Percentiles rank a stretch among this genome's conserved stretches.
Evolutionary conservation across 2,329 filamentous ascomycete species (phyloP).

Genomic region (Fusarium liriodendri): DNA sequence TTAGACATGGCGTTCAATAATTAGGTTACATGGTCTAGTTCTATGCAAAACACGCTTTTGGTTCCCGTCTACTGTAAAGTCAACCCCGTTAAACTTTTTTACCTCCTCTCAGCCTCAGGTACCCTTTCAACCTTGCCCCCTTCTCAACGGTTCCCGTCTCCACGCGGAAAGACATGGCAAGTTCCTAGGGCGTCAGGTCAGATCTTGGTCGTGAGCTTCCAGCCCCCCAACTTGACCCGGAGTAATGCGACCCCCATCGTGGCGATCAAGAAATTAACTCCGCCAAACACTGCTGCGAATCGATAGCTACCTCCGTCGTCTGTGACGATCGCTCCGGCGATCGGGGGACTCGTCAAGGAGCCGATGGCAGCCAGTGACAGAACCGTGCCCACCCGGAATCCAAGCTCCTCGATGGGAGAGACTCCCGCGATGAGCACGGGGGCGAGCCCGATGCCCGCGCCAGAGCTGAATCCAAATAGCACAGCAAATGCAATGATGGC

Average conservation of each 20-base stretch:
- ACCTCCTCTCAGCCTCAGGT: background rate
- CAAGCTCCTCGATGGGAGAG: constrained; percentile 25
- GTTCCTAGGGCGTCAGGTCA: constrained; percentile 11
- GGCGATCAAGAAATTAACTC: constrained; percentile 29
- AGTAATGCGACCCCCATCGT: constrained; percentile 19
- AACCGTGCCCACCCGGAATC: constrained; percentile 28
- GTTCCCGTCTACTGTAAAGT: background rate
- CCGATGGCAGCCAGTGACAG: constrained; percentile 27
- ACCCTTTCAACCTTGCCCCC: background rate
- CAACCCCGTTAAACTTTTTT: background rate
- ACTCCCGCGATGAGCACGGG: constrained; percentile 25
- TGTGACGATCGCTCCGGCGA: constrained; percentile 20
- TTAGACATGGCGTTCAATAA: constrained; percentile 11
- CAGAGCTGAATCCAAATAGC: constrained; percentile 31
- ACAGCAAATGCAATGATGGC: constrained; percentile 26
- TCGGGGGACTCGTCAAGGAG: constrained; percentile 26
- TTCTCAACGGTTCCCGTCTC: background rate
- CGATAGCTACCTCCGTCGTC: constrained; percentile 26
- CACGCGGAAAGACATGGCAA: background rate
- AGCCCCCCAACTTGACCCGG: constrained; percentile 25
- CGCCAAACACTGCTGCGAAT: constrained; percentile 31
- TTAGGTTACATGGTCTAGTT: constrained; percentile 2
- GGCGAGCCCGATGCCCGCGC: constrained; percentile 22
- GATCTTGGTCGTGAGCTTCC: constrained; percentile 19
- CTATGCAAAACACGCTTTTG: background rate